phyloP scores from a whole-genome alignment of 345 rosid genomes.

The Pseudoturritis turrita region DNA sequence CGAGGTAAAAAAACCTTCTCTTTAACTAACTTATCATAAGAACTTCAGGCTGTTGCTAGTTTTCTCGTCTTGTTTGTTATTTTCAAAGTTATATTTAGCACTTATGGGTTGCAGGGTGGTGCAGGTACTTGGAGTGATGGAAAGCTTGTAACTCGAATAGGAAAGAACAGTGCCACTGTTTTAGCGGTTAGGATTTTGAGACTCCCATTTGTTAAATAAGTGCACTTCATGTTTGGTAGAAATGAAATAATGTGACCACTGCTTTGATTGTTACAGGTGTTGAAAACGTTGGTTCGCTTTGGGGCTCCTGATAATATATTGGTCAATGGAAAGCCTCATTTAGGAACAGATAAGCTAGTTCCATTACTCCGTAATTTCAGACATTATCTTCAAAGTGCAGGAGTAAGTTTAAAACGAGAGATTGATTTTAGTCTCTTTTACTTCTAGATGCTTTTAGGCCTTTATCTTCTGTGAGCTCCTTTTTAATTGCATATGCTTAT shows the following conservation, averaged over 20 bases:
- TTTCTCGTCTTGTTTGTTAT: neutral
- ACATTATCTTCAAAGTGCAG: slow-evolving; percentile 63
- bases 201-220: neutral
- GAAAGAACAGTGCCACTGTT: slow-evolving; percentile 84
- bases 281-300: slow-evolving; percentile 88
- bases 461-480: neutral
- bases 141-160: slow-evolving; percentile 94
- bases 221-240: neutral
- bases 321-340: slow-evolving; percentile 92
- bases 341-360: slow-evolving; percentile 87
- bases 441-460: neutral
- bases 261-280: slow-evolving; percentile 44
- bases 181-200: slow-evolving; percentile 55
- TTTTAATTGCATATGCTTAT: slow-evolving; percentile 12
- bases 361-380: slow-evolving; percentile 83
- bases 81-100: slow-evolving; percentile 37
- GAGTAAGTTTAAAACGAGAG: slow-evolving; percentile 50
- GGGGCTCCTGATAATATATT: slow-evolving; percentile 82
- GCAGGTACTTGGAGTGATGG: slow-evolving; percentile 99
- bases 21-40: neutral
- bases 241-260: neutral
- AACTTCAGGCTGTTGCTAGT: neutral
- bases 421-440: slow-evolving; percentile 1
- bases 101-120: slow-evolving; percentile 97
- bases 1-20: slow-evolving; percentile 54